Evolutionary conservation across 129 eudicot species (phyloP).

Genomic region (Helianthus annuus): HanXRQr2.0-SUNRISE NC_035435.2:129435180-129435679

Average conservation of each 20-base stretch:
- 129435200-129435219: conserved; percentile 37
- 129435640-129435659: conserved; percentile 38
- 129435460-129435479: conserved; percentile 12
- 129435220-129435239: conserved; percentile 38
- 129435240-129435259: conserved; percentile 46
- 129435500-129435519: conserved; percentile 58
- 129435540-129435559: conserved; percentile 40
- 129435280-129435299: conserved; percentile 19
- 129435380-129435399: conserved; percentile 48
- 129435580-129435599: conserved; percentile 53
- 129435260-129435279: conserved; percentile 45
- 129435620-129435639: conserved; percentile 70
- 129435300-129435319: not conserved
- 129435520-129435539: conserved; percentile 75
- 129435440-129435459: conserved; percentile 28
- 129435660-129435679: conserved; percentile 51
- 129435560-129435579: conserved; percentile 63
- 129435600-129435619: conserved; percentile 15
- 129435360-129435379: conserved; percentile 1
- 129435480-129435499: conserved; percentile 60
- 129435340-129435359: not conserved
- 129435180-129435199: conserved; percentile 9
- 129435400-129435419: conserved; percentile 24
- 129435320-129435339: not conserved
- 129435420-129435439: not conserved